Base-by-base conservation (phyloP, 305 asterid genomes). In the Fraxinus paxiana region DNA sequence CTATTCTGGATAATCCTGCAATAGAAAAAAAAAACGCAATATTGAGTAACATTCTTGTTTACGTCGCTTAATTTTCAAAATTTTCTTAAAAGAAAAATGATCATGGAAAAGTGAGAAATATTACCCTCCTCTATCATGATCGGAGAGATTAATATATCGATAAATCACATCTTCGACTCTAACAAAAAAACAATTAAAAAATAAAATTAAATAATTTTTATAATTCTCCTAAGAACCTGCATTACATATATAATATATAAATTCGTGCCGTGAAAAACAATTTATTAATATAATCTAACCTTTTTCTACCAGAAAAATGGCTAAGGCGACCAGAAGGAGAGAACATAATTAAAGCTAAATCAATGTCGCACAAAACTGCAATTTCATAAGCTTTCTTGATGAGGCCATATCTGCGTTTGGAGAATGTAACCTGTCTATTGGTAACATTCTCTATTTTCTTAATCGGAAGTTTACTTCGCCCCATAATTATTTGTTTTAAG, bases 301-400 rank as follows among this genome's bases (percentile, higher is more conserved):
- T 92, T 88, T 81, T 90, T 51, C 91, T 83, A 43, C 97, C 94
- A n/a, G 97, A 92, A 70, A 89, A 92, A 83, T 91, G 92, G 85
- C 91, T 92, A 73, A 92, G 95, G 5, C 95, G 90, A 6, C 92
- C 92, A 4, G 97, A 92, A 41, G 95, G 92, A 26, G 97, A 92
- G 33, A 90, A 85, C 97, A 92, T 91, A 13, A 91, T 91, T 24
- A 92, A 76, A 17, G 94, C 90, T 20, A 92, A 84, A 86, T 92
- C 95, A 31, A 92, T 88, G 43, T 92, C 95, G 13, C 97, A 92
- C 9, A 92, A 56, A 20, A 91, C 92, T 0, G 97, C 93, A 5
- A 92, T 88, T 77, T 92, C 95, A 28, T 91, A 91, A 35, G 95
- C 95, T 65, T 92, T 92, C 48, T 92, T 92, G 2, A 92, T 92